Evolutionary conservation across 1,284 basidiomycete species (phyloP).

Genomic region (Tremellales sp.): DNA sequence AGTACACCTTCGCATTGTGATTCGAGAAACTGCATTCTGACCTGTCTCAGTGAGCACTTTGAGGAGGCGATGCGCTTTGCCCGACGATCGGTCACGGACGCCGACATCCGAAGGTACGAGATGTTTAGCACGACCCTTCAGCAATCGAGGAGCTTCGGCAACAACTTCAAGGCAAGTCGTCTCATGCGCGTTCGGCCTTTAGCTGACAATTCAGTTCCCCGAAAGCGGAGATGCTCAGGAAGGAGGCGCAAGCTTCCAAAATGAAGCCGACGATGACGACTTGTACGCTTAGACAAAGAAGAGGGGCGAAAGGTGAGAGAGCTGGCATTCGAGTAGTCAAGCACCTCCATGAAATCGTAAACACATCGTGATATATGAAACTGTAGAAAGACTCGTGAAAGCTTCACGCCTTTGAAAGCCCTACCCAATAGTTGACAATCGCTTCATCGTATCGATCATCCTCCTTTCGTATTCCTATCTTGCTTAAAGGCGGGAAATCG

Average conservation of each 20-base stretch:
- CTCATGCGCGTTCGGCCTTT: neutral
- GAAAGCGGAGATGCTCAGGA: constrained; percentile 58
- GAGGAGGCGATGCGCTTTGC: constrained; percentile 69
- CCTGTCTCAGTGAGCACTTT: constrained; percentile 69
- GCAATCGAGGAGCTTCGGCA: constrained; percentile 45
- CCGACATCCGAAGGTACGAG: constrained; percentile 71
- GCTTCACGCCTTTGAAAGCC: neutral
- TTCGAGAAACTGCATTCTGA: constrained; percentile 1
- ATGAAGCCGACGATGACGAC: constrained; percentile 49
- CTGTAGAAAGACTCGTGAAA: neutral
- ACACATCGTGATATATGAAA: neutral
- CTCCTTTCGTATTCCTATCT: neutral
- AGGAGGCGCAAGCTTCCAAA: constrained; percentile 48
- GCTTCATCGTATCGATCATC: too few relatives aligned
- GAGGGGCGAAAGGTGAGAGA: constrained; percentile 6
- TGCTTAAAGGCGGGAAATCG: neutral
- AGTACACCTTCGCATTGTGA: constrained; percentile 6
- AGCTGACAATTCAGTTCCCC: constrained; percentile 75
- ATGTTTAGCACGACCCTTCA: constrained; percentile 47
- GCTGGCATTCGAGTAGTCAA: too few relatives aligned
- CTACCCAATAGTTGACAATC: neutral
- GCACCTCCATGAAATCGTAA: constrained; percentile 6
- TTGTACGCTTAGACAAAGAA: constrained; percentile 20
- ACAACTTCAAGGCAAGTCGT: constrained; percentile 40
- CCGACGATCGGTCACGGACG: constrained; percentile 85